Evolutionary conservation across 2,329 filamentous ascomycete species (phyloP), one percentile per base, ranked within the genome.

Genomic region (Helminthosporium solani): DNA sequence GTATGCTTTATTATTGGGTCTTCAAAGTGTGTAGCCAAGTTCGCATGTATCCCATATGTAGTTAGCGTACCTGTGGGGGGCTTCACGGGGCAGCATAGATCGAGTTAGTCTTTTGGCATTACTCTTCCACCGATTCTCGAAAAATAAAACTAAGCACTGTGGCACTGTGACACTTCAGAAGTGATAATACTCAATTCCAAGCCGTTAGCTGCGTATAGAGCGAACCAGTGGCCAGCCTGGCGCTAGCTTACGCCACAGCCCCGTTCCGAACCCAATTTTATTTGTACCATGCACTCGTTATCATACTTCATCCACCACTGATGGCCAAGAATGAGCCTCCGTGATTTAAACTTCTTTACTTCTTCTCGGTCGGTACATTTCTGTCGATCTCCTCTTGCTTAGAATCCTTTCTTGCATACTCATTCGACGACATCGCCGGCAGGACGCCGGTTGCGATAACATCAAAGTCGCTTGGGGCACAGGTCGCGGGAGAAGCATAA

Each of bases 381-480:
- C 14, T 12, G 14, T 31, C 28, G 8, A 12, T 27, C 2, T 25
- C 21, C 20, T 38, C 39, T 12, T 46, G 23, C 31, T 42, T 8
- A 21, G 28, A 38, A 11, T 47, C 11, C 20, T 20, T 40, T 14
- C 7, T 36, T 33, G 19, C 31, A 15, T 2, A 41, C 41, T 14
- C 21, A 42, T 35, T n/a, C 14, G 33, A 15, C 14, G 54, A 50
- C 35, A 61, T 45, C 3, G 57, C 56, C 20, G 64, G 56, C 16
- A 67, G 39, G 9, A 66, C 56, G 8, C 63, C 64, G 15, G 46
- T 59, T 1, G 60, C 64, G 36, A 70, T 67, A 0, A 51, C 50
- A 52, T 70, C 67, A 11, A 70, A 49, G 40, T 70, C 66, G 7
- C 61, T 66, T 14, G 60, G 59, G 12, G 56, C 56, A 44, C 66